Base-by-base conservation (phyloP, 768 basidiomycete species). In the Calocybe indica region DNA sequence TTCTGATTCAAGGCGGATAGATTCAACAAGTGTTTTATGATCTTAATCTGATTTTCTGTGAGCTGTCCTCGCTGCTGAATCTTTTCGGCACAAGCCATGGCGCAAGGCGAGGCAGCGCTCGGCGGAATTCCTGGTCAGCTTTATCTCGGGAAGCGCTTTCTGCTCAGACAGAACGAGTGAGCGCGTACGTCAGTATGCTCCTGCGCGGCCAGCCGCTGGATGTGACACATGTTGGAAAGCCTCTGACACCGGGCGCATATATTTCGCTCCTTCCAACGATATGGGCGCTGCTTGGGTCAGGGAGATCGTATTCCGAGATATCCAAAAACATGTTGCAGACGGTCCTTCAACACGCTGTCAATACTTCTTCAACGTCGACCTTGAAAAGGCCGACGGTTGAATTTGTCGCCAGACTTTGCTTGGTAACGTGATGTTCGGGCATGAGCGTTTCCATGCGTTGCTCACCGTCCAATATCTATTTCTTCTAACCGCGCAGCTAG, bases 1-100 rank as follows among this genome's bases (percentile, higher is more conserved):
- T 40, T 42, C 45, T 43, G 29, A 55, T 33, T 49, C 45, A 53
- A 34, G 54, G 36, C 43, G n/a, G 22, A 43, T 43, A 89, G 88
- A 57, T 76, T 43, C 85, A 85, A 56, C 78, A 83, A 60, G 68
- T 71, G 6, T 76, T 83, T 47, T 80, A 90, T 58, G 75, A 82
- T 51, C 72, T 92, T 45, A 89, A 86, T 57, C 67, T 92, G 45
- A 76, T 79, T 38, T 91, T 83, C 62, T 90, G 88, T 64, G 84
- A 90, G 61, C 71, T 93, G 7, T 75, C 74, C 5, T 86, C 88
- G 2, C 67, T 88, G 15, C 66, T 85, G 14, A 65, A 78, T 32
- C 71, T 84, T 49, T 62, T 66, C 5, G 61, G 63, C 31, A 53
- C 61, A 40, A 49, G 15, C 50, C 52, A 55, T 30, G 48, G 51